phyloP scores from a whole-genome alignment of 1,284 basidiomycete species.

The Cystobasidiaceae sp. region DNA sequence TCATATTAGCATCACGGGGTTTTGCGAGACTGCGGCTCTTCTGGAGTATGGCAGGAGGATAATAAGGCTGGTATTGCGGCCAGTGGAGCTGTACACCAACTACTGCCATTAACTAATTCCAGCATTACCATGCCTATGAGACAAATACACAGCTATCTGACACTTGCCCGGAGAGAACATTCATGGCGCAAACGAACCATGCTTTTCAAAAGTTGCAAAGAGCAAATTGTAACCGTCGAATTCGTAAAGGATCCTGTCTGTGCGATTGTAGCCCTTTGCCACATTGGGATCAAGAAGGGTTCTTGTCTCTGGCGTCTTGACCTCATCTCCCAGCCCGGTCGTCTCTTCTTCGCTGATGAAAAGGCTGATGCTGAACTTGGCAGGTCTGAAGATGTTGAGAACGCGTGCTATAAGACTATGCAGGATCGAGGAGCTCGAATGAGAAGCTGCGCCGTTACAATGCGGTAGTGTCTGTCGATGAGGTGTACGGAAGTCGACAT shows the following conservation, averaged over 20 bases:
- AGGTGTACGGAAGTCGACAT: constrained; percentile 63
- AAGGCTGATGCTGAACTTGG: constrained; percentile 77
- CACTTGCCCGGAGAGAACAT: background rate
- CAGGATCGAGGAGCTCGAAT: constrained; percentile 4
- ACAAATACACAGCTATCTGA: no score
- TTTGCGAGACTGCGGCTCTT: no score
- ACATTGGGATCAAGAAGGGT: constrained; percentile 39
- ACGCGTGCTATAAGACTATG: constrained; percentile 69
- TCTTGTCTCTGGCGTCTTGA: constrained; percentile 52
- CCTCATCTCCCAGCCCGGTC: constrained; percentile 50
- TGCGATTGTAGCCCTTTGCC: constrained; percentile 55
- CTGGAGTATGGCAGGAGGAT: no score
- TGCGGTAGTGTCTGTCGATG: background rate
- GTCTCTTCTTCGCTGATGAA: constrained; percentile 65
- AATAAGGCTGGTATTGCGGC: no score
- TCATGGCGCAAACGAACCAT: background rate
- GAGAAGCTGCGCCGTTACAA: constrained; percentile 2
- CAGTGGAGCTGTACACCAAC: no score
- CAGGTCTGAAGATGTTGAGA: constrained; percentile 87
- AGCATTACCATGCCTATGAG: no score
- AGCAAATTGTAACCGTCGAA: constrained; percentile 33
- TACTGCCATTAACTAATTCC: no score
- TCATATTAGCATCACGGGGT: no score
- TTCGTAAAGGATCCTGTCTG: constrained; percentile 96
- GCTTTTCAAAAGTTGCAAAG: constrained; percentile 30